phyloP scores from a whole-genome alignment of 257 asterid genomes.

The Scutellaria minor region DNA sequence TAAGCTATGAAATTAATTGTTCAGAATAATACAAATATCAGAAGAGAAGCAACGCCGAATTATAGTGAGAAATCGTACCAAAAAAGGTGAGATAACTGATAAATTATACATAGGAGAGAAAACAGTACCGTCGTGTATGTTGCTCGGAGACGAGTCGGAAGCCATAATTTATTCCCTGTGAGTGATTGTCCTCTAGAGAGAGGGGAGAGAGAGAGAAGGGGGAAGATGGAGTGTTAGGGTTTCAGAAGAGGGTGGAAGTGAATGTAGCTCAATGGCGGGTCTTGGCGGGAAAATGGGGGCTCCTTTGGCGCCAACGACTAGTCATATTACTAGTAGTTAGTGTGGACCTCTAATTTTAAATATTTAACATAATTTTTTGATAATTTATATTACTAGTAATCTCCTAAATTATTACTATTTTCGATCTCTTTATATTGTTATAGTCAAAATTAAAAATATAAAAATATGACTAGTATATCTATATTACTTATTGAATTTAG shows the following conservation, averaged over 20 bases:
- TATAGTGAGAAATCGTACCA: not conserved
- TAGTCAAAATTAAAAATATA: too few relatives aligned
- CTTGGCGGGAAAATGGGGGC: constrained; percentile 44
- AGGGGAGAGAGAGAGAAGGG: not conserved
- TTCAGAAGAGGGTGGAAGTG: not conserved
- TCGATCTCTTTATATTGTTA: too few relatives aligned
- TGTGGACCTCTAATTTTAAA: too few relatives aligned
- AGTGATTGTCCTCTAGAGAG: not conserved
- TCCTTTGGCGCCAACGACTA: constrained; percentile 39
- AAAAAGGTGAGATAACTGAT: not conserved
- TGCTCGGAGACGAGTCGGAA: constrained; percentile 76
- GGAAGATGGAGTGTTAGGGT: constrained; percentile 12
- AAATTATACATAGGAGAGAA: not conserved
- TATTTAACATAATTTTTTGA: too few relatives aligned
- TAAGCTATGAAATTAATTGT: not conserved
- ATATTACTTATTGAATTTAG: too few relatives aligned
- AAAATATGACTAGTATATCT: too few relatives aligned
- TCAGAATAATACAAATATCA: not conserved
- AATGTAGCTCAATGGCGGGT: not conserved
- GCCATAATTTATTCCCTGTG: constrained; percentile 50
- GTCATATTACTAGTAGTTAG: too few relatives aligned
- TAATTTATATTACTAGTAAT: too few relatives aligned
- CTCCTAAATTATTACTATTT: too few relatives aligned
- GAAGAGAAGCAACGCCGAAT: not conserved
- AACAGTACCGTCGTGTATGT: constrained; percentile 52